phyloP scores from a whole-genome alignment of 768 basidiomycete genomes.

The Roridomyces roridus region DNA sequence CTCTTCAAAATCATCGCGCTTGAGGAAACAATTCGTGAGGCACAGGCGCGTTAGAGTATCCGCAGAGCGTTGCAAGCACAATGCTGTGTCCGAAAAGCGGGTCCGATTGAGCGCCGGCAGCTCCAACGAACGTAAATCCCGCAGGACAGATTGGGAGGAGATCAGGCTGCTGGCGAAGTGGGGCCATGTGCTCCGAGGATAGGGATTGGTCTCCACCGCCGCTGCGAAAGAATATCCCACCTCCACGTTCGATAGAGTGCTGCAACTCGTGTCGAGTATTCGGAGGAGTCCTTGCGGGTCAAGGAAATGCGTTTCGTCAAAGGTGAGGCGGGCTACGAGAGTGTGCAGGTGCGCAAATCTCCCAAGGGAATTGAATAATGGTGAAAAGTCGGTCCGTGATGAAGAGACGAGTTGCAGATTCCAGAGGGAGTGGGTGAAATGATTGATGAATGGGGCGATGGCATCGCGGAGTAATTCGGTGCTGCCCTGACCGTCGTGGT shows the following conservation, averaged over 20 bases:
- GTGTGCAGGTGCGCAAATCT: conserved; percentile 25
- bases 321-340: conserved; percentile 4
- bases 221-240: conserved; percentile 8
- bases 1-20: conserved; percentile 28
- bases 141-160: neutral
- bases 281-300: conserved; percentile 11
- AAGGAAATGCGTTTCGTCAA: conserved; percentile 11
- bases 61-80: conserved; percentile 30
- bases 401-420: conserved; percentile 41
- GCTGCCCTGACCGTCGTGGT: conserved; percentile 28
- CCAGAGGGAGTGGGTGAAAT: conserved; percentile 31
- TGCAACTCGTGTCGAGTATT: conserved; percentile 3
- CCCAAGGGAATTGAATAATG: conserved; percentile 38
- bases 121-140: neutral
- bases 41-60: conserved; percentile 32
- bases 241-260: conserved; percentile 9
- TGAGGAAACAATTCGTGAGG: conserved; percentile 31
- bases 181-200: conserved; percentile 15
- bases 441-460: conserved; percentile 40
- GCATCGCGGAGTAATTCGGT: conserved; percentile 26
- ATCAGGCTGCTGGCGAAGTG: conserved; percentile 1
- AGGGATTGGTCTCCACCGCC: neutral
- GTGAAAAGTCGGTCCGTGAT: conserved; percentile 37
- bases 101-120: conserved; percentile 15
- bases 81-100: conserved; percentile 33